Conservation (phyloP, 805 yeast species). For the Yamadazyma olivae region DNA sequence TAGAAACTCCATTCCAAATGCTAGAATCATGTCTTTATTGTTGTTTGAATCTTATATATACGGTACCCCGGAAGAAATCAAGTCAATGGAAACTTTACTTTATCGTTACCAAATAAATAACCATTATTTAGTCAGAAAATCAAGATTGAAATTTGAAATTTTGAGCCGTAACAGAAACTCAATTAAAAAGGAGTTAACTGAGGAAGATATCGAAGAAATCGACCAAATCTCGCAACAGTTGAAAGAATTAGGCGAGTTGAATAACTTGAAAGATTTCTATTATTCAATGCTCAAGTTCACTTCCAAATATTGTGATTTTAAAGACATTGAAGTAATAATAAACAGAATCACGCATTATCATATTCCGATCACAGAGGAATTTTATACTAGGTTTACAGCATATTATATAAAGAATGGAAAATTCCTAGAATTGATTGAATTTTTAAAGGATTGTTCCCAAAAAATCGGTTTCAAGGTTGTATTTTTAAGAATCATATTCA, state of each 20-base stretch:
- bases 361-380: conserved; percentile 16
- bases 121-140: conserved; percentile 22
- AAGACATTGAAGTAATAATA: conserved; percentile 24
- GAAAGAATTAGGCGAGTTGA: not conserved
- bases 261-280: conserved; percentile 20
- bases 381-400: conserved; percentile 21
- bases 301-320: conserved; percentile 23
- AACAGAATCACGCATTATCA: conserved; percentile 22
- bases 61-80: conserved; percentile 26
- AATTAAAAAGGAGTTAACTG: conserved; percentile 22
- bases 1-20: conserved; percentile 20
- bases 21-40: conserved; percentile 23
- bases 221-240: conserved; percentile 10
- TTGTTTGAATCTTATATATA: conserved; percentile 25
- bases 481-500: conserved; percentile 20
- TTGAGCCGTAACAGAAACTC: conserved; percentile 20
- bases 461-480: conserved; percentile 18
- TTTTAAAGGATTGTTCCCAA: conserved; percentile 13
- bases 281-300: conserved; percentile 26
- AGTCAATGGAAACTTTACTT: conserved; percentile 17
- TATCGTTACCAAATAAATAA: conserved; percentile 16
- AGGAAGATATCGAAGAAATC: conserved; percentile 22
- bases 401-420: conserved; percentile 24
- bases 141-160: conserved; percentile 23
- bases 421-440: conserved; percentile 26